phyloP scores from a whole-genome alignment of 1,284 basidiomycete species.

The Irpex lacteus region DNA sequence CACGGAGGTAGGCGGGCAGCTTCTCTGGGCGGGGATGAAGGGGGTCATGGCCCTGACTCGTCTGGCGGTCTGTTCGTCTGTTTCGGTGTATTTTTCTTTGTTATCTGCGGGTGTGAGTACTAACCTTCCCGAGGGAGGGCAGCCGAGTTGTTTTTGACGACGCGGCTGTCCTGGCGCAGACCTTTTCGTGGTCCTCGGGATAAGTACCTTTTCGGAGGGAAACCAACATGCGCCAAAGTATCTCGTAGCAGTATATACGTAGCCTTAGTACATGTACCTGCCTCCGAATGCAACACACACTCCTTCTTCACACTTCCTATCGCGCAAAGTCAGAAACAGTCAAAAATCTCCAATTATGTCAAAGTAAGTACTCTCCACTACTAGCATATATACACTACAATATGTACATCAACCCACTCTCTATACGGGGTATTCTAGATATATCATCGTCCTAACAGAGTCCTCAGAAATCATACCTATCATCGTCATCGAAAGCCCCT shows the following conservation, averaged over 20 bases:
- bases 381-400: background rate
- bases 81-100: background rate
- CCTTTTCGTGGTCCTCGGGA: constrained; percentile 13
- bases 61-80: background rate
- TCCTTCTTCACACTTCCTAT: background rate
- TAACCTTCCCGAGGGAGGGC: constrained; percentile 6
- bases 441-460: background rate
- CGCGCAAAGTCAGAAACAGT: background rate
- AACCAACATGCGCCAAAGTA: constrained; percentile 5
- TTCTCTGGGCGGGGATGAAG: background rate
- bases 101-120: background rate
- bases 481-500: constrained; percentile 20
- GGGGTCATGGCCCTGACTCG: constrained; percentile 2
- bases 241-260: background rate
- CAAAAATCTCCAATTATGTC: background rate
- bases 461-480: constrained; percentile 24
- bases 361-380: background rate
- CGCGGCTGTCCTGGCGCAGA: constrained; percentile 10
- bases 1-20: background rate
- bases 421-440: background rate
- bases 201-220: constrained; percentile 12
- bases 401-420: background rate
- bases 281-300: background rate
- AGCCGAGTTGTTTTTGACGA: background rate
- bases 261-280: background rate